A percentile compares a stretch with the other conserved stretches of the same genome.
Evolutionary conservation across 257 asterid genomes (phyloP).

Genomic region (Lavandula angustifolia): DNA sequence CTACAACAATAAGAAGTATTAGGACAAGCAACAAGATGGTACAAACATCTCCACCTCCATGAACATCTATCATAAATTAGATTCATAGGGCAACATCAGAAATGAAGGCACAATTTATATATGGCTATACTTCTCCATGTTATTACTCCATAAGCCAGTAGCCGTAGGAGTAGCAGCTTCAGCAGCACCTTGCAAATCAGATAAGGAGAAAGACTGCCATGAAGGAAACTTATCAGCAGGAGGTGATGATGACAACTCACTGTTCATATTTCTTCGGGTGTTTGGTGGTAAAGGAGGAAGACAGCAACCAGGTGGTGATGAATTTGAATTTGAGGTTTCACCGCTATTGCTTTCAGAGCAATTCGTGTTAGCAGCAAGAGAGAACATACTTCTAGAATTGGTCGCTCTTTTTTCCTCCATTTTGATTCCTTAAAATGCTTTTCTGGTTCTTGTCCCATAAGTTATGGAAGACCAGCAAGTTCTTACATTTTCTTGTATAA

Average conservation of each 20-base stretch:
- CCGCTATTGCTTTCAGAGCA: conserved; percentile 51
- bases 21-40: conserved; percentile 35
- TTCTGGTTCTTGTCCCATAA: conserved; percentile 55
- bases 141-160: conserved; percentile 42
- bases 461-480: conserved; percentile 57
- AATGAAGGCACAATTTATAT: conserved; percentile 29
- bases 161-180: conserved; percentile 39
- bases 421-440: conserved; percentile 36
- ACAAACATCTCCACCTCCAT: conserved; percentile 61
- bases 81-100: conserved; percentile 55
- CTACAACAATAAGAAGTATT: conserved; percentile 31
- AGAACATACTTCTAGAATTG: conserved; percentile 55
- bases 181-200: conserved; percentile 77
- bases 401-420: conserved; percentile 55
- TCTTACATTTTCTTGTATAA: conserved; percentile 66
- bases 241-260: conserved; percentile 45
- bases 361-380: conserved; percentile 49
- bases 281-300: conserved; percentile 86
- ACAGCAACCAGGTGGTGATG: conserved; percentile 48
- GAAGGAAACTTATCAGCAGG: conserved; percentile 53
- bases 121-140: conserved; percentile 30
- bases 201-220: conserved; percentile 72
- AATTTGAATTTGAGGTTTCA: conserved; percentile 55
- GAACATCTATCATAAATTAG: conserved; percentile 46
- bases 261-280: conserved; percentile 41